Conservation (phyloP, 2,329 filamentous ascomycete genomes). For the Davidsoniella neocaledoniae region DNA sequence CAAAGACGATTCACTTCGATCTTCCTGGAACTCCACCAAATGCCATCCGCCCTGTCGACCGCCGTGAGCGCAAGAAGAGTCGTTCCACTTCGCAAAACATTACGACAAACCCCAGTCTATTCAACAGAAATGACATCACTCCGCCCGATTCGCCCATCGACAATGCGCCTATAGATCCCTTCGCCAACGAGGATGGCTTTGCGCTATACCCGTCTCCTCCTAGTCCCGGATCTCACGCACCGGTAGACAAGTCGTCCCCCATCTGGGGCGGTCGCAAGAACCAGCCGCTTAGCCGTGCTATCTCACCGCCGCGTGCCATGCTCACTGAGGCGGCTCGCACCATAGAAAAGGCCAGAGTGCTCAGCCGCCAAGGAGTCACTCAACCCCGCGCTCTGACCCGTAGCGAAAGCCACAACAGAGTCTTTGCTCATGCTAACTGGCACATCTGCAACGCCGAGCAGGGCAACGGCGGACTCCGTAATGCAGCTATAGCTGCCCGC, state of each 20-base stretch:
- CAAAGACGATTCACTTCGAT: conserved; percentile 81
- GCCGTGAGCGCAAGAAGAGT: conserved; percentile 17
- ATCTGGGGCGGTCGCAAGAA: conserved; percentile 61
- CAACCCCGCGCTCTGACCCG: conserved; percentile 35
- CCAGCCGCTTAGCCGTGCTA: conserved; percentile 62
- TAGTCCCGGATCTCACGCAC: conserved; percentile 34
- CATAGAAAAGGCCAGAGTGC: conserved; percentile 35
- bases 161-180: conserved; percentile 31
- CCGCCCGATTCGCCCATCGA: conserved; percentile 39
- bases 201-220: conserved; percentile 31
- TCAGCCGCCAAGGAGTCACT: conserved; percentile 37
- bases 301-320: conserved; percentile 56
- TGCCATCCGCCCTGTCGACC: conserved; percentile 19
- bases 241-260: conserved; percentile 58
- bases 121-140: conserved; percentile 31
- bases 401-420: conserved; percentile 48
- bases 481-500: conserved; percentile 65
- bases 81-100: conserved; percentile 18
- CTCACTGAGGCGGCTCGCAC: conserved; percentile 52
- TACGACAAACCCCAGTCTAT: conserved; percentile 32
- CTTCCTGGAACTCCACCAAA: conserved; percentile 37
- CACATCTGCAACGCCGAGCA: conserved; percentile 70
- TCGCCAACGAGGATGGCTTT: conserved; percentile 40
- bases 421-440: conserved; percentile 69
- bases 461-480: conserved; percentile 81